These are phyloP conservation scores for Medicago ruthenica DNA, from an alignment of 306 rosid species.

Conservation along the genomic window DNA sequence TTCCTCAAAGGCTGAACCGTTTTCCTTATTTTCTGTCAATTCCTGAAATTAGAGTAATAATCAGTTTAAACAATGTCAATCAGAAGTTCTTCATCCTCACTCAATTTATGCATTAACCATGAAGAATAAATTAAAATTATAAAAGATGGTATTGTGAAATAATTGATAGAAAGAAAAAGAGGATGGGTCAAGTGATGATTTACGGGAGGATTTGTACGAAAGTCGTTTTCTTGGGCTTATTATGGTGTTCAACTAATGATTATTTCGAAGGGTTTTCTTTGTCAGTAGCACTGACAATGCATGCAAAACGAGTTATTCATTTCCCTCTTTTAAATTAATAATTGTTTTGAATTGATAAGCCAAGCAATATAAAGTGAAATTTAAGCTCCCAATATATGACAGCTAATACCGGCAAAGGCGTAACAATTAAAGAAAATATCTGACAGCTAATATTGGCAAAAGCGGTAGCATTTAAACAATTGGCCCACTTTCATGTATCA, in stretches of 20 bases:
- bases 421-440: background rate
- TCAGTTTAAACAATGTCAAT: conserved; percentile 41
- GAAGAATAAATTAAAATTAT: conserved; percentile 3
- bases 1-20: conserved; percentile 83
- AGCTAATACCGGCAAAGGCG: background rate
- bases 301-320: conserved; percentile 24
- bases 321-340: conserved; percentile 24
- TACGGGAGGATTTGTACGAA: conserved; percentile 12
- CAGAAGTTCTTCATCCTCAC: conserved; percentile 11
- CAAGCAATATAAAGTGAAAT: conserved; percentile 18
- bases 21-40: conserved; percentile 58
- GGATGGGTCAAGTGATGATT: conserved; percentile 6
- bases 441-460: background rate
- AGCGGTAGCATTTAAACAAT: conserved; percentile 2
- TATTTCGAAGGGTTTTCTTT: conserved; percentile 11
- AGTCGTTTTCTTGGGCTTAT: conserved; percentile 8
- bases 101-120: conserved; percentile 36
- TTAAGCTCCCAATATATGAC: conserved; percentile 12
- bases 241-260: conserved; percentile 10
- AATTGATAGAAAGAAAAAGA: conserved; percentile 19
- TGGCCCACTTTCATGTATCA: conserved; percentile 11
- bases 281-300: conserved; percentile 16
- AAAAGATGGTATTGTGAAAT: background rate
- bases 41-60: conserved; percentile 62
- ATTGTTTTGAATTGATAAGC: conserved; percentile 17